Percentiles rank a stretch among this genome's conserved stretches.
Conservation (phyloP, 2,329 filamentous ascomycete species). For the Paracorniculantispora psalliotae region DNA sequence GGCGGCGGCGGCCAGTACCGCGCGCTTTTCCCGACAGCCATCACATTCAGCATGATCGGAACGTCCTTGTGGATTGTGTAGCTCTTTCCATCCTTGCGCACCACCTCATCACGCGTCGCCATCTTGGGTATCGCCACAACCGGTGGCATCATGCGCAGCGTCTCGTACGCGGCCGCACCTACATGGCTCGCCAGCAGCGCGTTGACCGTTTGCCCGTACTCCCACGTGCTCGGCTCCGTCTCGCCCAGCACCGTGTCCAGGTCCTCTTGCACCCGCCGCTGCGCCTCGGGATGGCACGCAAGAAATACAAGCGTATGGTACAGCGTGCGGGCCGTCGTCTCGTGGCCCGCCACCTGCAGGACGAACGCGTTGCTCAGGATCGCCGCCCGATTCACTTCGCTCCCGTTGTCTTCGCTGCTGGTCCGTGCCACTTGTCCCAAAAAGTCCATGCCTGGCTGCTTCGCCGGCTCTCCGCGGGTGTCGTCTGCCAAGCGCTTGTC, state of each 20-base stretch:
- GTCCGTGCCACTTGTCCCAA: slow-evolving; percentile 45
- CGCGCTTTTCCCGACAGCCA: slow-evolving; percentile 61
- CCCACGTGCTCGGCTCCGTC: slow-evolving; percentile 57
- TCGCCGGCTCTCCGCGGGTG: slow-evolving; percentile 29
- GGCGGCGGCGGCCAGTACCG: slow-evolving; percentile 66
- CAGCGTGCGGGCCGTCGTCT: slow-evolving; percentile 71
- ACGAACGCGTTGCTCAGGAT: slow-evolving; percentile 69
- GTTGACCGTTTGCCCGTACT: slow-evolving; percentile 63
- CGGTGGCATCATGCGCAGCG: slow-evolving; percentile 66
- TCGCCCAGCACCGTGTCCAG: slow-evolving; percentile 60
- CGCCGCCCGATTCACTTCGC: slow-evolving; percentile 53
- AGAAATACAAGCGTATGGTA: slow-evolving; percentile 67
- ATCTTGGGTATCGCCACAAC: slow-evolving; percentile 69
- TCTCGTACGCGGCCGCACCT: slow-evolving; percentile 74
- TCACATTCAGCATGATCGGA: slow-evolving; percentile 51
- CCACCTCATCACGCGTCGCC: slow-evolving; percentile 44
- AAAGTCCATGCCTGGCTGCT: slow-evolving; percentile 45
- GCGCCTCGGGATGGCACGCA: slow-evolving; percentile 58
- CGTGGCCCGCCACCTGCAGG: slow-evolving; percentile 69
- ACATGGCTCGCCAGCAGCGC: slow-evolving; percentile 63
- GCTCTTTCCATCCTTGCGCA: slow-evolving; percentile 54
- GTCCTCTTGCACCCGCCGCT: slow-evolving; percentile 63
- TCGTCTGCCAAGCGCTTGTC: slow-evolving; percentile 50
- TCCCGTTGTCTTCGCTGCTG: slow-evolving; percentile 29
- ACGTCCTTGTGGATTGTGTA: slow-evolving; percentile 53